Evolutionary conservation across 2,329 filamentous ascomycete genomes (phyloP).

Genomic region (Blumeria graminis): DNA sequence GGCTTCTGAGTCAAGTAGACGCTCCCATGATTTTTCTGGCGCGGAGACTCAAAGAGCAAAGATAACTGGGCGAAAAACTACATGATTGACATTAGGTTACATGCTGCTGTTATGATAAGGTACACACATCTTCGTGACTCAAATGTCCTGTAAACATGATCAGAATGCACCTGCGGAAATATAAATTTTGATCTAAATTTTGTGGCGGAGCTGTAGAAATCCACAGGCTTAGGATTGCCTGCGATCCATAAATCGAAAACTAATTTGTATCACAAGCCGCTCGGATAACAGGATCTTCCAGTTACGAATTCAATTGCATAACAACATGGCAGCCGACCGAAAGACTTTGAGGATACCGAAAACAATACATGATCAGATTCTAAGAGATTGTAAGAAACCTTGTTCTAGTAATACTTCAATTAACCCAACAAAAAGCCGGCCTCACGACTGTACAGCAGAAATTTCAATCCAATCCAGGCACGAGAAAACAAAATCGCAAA

Average conservation of each 20-base stretch:
- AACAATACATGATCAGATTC: constrained; percentile 22
- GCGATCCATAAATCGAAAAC: too few relatives aligned
- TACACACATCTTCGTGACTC: constrained; percentile 33
- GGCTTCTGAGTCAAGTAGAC: constrained; percentile 58
- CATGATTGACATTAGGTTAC: constrained; percentile 2
- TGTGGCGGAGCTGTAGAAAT: background rate
- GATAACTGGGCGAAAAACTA: constrained; percentile 52
- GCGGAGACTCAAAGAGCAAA: constrained; percentile 41
- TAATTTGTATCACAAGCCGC: too few relatives aligned
- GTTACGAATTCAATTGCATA: too few relatives aligned
- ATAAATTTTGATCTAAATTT: background rate
- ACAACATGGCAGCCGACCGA: constrained; percentile 5
- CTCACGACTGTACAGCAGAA: background rate
- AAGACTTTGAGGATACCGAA: constrained; percentile 21
- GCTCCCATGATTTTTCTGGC: constrained; percentile 46
- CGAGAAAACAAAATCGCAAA: constrained; percentile 15
- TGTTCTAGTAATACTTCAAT: background rate
- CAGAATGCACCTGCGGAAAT: constrained; percentile 1
- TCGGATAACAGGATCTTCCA: too few relatives aligned
- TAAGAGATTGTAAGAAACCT: constrained; percentile 13
- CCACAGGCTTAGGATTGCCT: too few relatives aligned
- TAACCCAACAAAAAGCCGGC: background rate
- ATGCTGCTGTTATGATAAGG: background rate
- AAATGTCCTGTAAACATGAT: constrained; percentile 26
- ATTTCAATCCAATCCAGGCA: constrained; percentile 4